Evolutionary conservation across 108 stramenopile species (phyloP), one percentile per base, ranked within the genome.

Genomic region (Skeletonema tropicum): DNA sequence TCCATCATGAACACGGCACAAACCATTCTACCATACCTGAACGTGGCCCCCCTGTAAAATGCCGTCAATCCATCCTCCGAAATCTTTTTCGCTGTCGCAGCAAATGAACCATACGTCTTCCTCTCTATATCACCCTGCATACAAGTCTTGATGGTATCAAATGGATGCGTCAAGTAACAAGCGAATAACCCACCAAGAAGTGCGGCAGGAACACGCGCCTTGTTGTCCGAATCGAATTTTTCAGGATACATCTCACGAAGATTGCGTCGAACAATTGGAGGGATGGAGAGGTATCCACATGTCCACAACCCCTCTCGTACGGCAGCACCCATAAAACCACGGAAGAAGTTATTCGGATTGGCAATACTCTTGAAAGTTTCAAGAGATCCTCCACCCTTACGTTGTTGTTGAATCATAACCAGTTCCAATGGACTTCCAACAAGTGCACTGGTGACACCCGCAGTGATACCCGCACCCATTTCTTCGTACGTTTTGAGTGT

Each of bases 391-490:
- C 89, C 89, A 52, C 97, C 97, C 82, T 90, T 96, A 62, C 90
- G 91, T 73, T 98, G 97, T 71, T 98, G 97, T 68, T 98, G 97
- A 74, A 98, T 96, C 97, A 98, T 98, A 74, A 96, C 84, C 9
- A 98, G 85, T 72, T 98, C 97, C 58, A 98, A 70, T 10, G 97
- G 97, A 68, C 87, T 89, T 19, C 91, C 94, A 1, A 90, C 90
- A 25, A 95, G 39, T n/a, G 93, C 97, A 60, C 83, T 81, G 6
- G 89, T 64, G 33, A 89, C 81, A 30, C 97, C 97, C 26, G 95
- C 97, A 32, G 64, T 76, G 31, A 95, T 78, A 33, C 96, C 96
- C 57, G 89, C 88, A 3, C 68, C 69, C 92, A 96, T 94, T 76
- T 96, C 93, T 83, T 96, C 90, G 9, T 64, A 17, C 29, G 82